Base-by-base conservation (phyloP, 2,329 filamentous ascomycete species). In the Colletotrichum sp. region DNA sequence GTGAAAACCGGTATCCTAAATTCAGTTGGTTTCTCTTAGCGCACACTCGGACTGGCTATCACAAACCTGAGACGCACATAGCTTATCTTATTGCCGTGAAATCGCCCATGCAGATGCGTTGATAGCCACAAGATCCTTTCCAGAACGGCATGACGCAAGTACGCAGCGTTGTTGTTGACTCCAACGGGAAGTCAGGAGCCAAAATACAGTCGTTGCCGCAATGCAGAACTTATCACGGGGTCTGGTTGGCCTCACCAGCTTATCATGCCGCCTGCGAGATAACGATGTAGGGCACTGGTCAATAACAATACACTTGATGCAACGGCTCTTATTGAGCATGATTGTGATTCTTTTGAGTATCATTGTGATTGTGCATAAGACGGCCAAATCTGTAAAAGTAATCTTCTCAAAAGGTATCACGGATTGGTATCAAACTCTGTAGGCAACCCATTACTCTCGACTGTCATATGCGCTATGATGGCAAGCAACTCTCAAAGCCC, bases 401-500 rank as follows among this genome's bases (percentile, higher is more conserved):
- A 4, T 22, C 9, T 48, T 22, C 11, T 48, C n/a, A n/a, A 22
- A 22, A 48, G 44, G 0, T 5, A 19, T 12, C 0, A n/a, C 39
- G 19, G 19, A 9, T 44, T 44, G 39, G 0, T 12, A 22, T 48
- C n/a, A 22, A 48, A 48, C 6, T 11, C 0, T 22, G 11, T 22
- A 48, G n/a, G 6, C 1, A 48, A 0, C 44, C 44, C 9, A 48
- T 12, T 48, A 48, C n/a, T 13, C 0, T 48, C 1, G 6, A 22
- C 6, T 48, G 44, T 11, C 44, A 48, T 0, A 22, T 44, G 39
- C 39, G 19, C 39, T 6, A 44, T 44, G 19, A 48, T 22, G n/a
- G 44, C n/a, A 13, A 48, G n/a, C n/a, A 48, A 48, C 44, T 22
- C 44, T 48, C n/a, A 48, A 22, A 48, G 9, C 44, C n/a, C n/a